Conservation (phyloP, 352 stramenopile genomes). For the Phytophthora podocarpi region DNA sequence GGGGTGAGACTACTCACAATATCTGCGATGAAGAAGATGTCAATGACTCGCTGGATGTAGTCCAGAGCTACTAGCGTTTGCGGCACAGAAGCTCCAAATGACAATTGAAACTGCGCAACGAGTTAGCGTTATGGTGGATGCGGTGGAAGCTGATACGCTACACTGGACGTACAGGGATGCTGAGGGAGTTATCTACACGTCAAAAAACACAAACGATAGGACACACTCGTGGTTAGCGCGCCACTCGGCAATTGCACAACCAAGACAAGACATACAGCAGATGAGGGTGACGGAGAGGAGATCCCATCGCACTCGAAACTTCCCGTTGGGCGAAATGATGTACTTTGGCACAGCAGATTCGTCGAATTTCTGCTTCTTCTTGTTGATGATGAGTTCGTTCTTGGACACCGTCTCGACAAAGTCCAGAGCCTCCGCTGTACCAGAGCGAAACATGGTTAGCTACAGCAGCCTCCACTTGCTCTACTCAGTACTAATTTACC, state of each 20-base stretch:
- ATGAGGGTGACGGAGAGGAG: slow-evolving; percentile 73
- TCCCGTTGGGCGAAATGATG: slow-evolving; percentile 75
- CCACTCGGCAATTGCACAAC: not conserved
- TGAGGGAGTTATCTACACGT: slow-evolving; percentile 68
- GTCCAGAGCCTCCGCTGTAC: slow-evolving; percentile 67
- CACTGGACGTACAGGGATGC: slow-evolving; percentile 80
- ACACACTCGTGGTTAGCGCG: not conserved
- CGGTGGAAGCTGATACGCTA: no score
- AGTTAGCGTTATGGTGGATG: not conserved
- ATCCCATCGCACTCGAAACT: slow-evolving; percentile 82
- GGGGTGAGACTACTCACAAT: slow-evolving; percentile 76
- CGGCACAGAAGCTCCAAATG: slow-evolving; percentile 44
- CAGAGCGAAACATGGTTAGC: slow-evolving; percentile 5
- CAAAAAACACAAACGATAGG: not conserved
- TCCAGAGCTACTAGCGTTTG: slow-evolving; percentile 40
- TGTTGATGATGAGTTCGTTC: slow-evolving; percentile 89
- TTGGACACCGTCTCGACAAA: slow-evolving; percentile 80
- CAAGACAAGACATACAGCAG: slow-evolving; percentile 53
- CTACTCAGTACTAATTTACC: slow-evolving; percentile 13
- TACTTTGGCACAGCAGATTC: slow-evolving; percentile 81
- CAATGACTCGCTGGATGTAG: slow-evolving; percentile 59
- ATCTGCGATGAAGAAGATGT: slow-evolving; percentile 75
- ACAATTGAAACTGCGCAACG: slow-evolving; percentile 64
- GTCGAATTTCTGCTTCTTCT: slow-evolving; percentile 83
- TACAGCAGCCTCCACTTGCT: no score